A percentile compares a stretch with the other conserved stretches of the same genome.
Conservation (phyloP, 2,329 filamentous ascomycete species). For the Catunica adiposa region DNA sequence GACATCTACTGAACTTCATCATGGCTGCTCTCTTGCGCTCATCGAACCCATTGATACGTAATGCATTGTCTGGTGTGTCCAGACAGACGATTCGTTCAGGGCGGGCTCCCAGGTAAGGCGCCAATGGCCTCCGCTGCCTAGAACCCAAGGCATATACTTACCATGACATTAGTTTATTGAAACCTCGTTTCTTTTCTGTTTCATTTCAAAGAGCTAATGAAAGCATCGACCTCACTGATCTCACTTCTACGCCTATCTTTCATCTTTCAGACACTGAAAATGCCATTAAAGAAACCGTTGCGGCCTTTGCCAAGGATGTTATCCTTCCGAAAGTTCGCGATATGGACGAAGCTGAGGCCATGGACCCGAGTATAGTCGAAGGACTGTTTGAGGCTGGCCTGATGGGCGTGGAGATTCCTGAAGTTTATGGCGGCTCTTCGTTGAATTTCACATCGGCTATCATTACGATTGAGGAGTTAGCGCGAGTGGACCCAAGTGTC, state of each 20-base stretch:
- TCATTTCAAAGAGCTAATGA: neutral
- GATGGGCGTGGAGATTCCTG: slow-evolving; percentile 94
- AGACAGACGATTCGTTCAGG: neutral
- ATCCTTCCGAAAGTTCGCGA: slow-evolving; percentile 83
- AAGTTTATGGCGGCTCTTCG: slow-evolving; percentile 87
- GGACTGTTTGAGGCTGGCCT: slow-evolving; percentile 93
- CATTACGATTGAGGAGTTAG: slow-evolving; percentile 91
- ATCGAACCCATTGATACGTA: neutral
- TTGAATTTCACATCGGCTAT: slow-evolving; percentile 99
- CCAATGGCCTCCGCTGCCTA: neutral
- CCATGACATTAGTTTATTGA: neutral
- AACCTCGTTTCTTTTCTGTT: neutral
- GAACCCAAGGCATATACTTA: neutral
- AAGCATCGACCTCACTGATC: slow-evolving; percentile 47
- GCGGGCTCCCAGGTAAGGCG: neutral
- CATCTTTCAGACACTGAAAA: slow-evolving; percentile 80
- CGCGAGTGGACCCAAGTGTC: slow-evolving; percentile 83
- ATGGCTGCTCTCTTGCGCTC: neutral
- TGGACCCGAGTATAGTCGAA: slow-evolving; percentile 79
- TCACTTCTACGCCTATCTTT: slow-evolving; percentile 82
- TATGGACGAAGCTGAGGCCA: slow-evolving; percentile 92
- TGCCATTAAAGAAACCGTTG: slow-evolving; percentile 77
- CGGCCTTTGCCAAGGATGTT: slow-evolving; percentile 77
- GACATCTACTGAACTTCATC: neutral
- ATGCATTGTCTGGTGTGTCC: neutral